Conservation (phyloP, 2,329 filamentous ascomycete genomes). For the Aspergillus phoenicis region DNA sequence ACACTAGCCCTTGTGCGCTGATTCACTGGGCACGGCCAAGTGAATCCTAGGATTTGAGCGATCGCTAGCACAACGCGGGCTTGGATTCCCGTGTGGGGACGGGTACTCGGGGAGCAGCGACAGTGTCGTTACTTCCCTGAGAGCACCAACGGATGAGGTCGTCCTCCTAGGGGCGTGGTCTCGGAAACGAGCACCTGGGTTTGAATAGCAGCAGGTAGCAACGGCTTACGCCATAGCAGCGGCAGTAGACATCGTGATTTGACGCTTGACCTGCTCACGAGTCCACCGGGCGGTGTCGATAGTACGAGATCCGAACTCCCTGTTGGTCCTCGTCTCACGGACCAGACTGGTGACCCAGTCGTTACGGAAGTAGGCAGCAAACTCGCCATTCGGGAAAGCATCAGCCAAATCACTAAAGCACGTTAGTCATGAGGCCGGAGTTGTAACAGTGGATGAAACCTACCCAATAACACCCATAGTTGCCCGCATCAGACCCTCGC, state of each 20-base stretch:
- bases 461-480: conserved; percentile 97
- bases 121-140: conserved; percentile 25
- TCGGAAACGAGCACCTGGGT: conserved; percentile 13
- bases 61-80: conserved; percentile 10
- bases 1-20: conserved; percentile 4
- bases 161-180: conserved; percentile 18
- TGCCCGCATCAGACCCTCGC: conserved; percentile 88
- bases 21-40: neutral
- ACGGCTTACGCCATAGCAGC: conserved; percentile 42
- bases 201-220: conserved; percentile 1
- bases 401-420: conserved; percentile 80
- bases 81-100: conserved; percentile 14
- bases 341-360: conserved; percentile 90
- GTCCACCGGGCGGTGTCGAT: conserved; percentile 96
- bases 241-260: conserved; percentile 51
- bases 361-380: conserved; percentile 79
- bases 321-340: conserved; percentile 86
- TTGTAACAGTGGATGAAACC: conserved; percentile 37
- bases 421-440: conserved; percentile 39
- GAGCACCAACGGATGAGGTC: conserved; percentile 16
- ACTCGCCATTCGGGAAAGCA: conserved; percentile 87
- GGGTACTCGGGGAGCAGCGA: conserved; percentile 12
- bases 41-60: conserved; percentile 8
- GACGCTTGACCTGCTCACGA: conserved; percentile 94
- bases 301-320: conserved; percentile 81